Evolutionary conservation across 106 monocot genomes (phyloP).

Genomic region (Ottelia alismoides): DNA sequence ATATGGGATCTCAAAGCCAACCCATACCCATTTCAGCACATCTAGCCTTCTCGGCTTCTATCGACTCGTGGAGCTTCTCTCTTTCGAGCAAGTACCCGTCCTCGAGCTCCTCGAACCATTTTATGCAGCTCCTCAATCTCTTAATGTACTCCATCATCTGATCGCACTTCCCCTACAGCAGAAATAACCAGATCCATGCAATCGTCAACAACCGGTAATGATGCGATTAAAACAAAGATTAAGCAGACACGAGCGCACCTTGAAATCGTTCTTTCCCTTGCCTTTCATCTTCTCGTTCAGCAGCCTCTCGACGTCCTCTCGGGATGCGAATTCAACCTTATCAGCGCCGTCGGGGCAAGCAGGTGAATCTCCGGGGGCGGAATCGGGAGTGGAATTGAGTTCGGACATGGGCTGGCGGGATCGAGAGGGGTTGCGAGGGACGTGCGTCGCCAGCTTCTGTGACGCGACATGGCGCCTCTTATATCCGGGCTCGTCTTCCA

Average conservation of each 20-base stretch:
- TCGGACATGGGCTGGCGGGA: too few relatives aligned
- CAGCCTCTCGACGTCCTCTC: slow-evolving; percentile 61
- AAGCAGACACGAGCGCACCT: slow-evolving; percentile 15
- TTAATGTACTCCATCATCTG: slow-evolving; percentile 75
- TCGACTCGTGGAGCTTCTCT: slow-evolving; percentile 24
- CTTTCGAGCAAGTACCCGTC: slow-evolving; percentile 42
- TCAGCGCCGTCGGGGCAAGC: too few relatives aligned
- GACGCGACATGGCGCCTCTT: too few relatives aligned
- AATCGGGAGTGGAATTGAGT: too few relatives aligned
- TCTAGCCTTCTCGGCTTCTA: slow-evolving; percentile 23
- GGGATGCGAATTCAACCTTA: too few relatives aligned
- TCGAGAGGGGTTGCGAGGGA: too few relatives aligned
- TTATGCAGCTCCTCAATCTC: slow-evolving; percentile 60
- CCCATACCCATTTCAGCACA: slow-evolving; percentile 5
- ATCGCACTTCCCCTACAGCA: slow-evolving; percentile 45
- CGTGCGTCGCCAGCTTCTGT: too few relatives aligned
- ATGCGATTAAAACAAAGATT: not conserved
- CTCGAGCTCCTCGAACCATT: slow-evolving; percentile 51
- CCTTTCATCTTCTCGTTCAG: slow-evolving; percentile 58
- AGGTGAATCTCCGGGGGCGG: too few relatives aligned
- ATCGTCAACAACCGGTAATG: not conserved
- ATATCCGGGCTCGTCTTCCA: too few relatives aligned
- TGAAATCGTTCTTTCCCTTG: slow-evolving; percentile 43
- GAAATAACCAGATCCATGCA: not conserved
- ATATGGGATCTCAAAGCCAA: too few relatives aligned